phyloP scores from a whole-genome alignment of 2,329 filamentous ascomycete genomes.

The Talaromyces sp. region DNA sequence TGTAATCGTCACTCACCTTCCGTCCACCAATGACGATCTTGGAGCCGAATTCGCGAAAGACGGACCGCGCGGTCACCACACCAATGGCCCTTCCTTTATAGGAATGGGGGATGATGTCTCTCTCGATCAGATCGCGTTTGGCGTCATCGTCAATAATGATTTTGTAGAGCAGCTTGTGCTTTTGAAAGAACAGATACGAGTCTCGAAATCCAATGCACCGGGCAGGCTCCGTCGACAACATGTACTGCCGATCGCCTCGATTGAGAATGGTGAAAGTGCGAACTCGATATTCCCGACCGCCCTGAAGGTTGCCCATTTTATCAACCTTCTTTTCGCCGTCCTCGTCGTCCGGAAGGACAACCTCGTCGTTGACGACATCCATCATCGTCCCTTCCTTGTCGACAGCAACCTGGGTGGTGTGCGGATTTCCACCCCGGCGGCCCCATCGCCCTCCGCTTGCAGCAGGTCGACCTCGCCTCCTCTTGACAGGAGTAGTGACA shows the following conservation, averaged over 20 bases:
- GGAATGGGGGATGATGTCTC: slow-evolving; percentile 92
- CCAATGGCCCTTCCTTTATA: slow-evolving; percentile 98
- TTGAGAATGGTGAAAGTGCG: slow-evolving; percentile 88
- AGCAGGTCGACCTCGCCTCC: slow-evolving; percentile 54
- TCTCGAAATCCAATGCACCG: slow-evolving; percentile 95
- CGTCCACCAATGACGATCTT: slow-evolving; percentile 89
- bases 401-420: slow-evolving; percentile 76
- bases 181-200: slow-evolving; percentile 98
- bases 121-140: slow-evolving; percentile 92
- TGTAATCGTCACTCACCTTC: slow-evolving; percentile 84
- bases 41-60: slow-evolving; percentile 94
- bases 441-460: slow-evolving; percentile 64
- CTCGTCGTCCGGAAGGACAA: slow-evolving; percentile 76
- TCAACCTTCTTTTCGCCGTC: slow-evolving; percentile 93
- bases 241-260: slow-evolving; percentile 82
- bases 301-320: slow-evolving; percentile 75
- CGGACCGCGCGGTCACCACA: slow-evolving; percentile 90
- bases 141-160: slow-evolving; percentile 98
- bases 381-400: slow-evolving; percentile 92
- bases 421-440: slow-evolving; percentile 66
- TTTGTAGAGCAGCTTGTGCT: slow-evolving; percentile 93
- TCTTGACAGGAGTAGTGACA: slow-evolving; percentile 47
- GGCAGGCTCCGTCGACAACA: slow-evolving; percentile 96
- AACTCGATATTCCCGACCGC: slow-evolving; percentile 86
- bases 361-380: slow-evolving; percentile 87